These are phyloP conservation scores for Taphrina sp. DNA, from an alignment of 1,139 yeast genomes.

Conservation along the genomic window DNA sequence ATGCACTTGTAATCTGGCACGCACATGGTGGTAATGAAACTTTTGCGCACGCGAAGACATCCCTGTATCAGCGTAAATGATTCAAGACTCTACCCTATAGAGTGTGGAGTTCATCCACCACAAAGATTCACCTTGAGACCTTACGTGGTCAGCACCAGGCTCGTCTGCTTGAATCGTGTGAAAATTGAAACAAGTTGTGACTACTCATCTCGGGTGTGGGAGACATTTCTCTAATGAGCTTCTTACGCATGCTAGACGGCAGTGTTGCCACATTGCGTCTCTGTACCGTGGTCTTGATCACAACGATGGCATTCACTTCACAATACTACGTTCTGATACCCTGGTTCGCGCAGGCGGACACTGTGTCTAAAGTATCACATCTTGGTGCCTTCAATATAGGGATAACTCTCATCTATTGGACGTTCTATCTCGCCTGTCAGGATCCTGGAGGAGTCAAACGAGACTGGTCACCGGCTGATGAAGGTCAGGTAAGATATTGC, in stretches of 20 bases:
- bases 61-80: too few species aligned
- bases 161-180: too few species aligned
- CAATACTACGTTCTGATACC: slow-evolving; percentile 9
- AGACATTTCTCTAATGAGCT: too few species aligned
- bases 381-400: slow-evolving; percentile 11
- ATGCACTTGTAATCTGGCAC: too few species aligned
- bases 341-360: neutral
- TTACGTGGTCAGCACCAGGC: too few species aligned
- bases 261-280: slow-evolving; percentile 2
- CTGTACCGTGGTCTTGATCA: slow-evolving; percentile 6
- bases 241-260: slow-evolving; percentile 5
- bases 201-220: too few species aligned
- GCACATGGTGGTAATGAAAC: too few species aligned
- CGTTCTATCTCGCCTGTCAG: slow-evolving; percentile 16
- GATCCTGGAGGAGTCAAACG: slow-evolving; percentile 23
- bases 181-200: too few species aligned
- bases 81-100: too few species aligned
- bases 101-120: too few species aligned
- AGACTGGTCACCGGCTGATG: slow-evolving; percentile 6
- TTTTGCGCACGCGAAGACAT: too few species aligned
- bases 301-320: slow-evolving; percentile 17
- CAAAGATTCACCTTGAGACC: too few species aligned
- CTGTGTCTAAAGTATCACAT: neutral
- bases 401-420: slow-evolving; percentile 22
- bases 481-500: slow-evolving; percentile 33